A percentile compares a stretch with the other conserved stretches of the same genome.
Conservation (phyloP, 1,284 basidiomycete genomes). For the Fomitopsis betulina region DNA sequence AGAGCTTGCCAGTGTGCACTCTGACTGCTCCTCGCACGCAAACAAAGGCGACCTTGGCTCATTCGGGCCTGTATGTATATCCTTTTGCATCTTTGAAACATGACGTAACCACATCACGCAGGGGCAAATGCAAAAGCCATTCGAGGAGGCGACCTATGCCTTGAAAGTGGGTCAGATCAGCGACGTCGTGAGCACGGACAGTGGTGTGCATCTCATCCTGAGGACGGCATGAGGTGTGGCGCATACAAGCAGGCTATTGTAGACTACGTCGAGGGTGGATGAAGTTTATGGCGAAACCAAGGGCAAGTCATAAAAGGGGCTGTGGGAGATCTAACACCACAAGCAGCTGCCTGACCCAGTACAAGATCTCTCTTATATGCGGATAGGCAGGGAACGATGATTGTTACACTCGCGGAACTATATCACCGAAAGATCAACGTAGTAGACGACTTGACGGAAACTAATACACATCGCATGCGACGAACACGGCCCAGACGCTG, state of each 20-base stretch:
- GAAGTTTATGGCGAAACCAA: no score
- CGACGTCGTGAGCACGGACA: slow-evolving; percentile 86
- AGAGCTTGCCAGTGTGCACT: slow-evolving; percentile 69
- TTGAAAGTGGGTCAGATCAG: slow-evolving; percentile 84
- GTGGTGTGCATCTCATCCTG: slow-evolving; percentile 94
- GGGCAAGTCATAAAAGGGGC: no score
- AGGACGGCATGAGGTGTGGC: slow-evolving; percentile 66
- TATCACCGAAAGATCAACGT: no score
- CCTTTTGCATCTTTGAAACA: not conserved
- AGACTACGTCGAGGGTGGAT: not conserved
- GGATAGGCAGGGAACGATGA: no score
- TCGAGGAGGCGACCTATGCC: slow-evolving; percentile 88
- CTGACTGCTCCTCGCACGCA: slow-evolving; percentile 84
- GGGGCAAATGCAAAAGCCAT: slow-evolving; percentile 97
- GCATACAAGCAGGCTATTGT: not conserved
- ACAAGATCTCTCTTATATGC: no score
- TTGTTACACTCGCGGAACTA: no score
- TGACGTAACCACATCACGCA: slow-evolving; percentile 1
- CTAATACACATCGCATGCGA: no score
- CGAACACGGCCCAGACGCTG: no score
- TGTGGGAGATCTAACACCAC: no score
- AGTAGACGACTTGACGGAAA: no score
- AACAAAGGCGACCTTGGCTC: slow-evolving; percentile 83
- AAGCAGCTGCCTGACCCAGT: no score
- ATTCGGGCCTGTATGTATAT: slow-evolving; percentile 56